Conservation (phyloP, 306 rosid genomes). For the Urtica urens region DNA sequence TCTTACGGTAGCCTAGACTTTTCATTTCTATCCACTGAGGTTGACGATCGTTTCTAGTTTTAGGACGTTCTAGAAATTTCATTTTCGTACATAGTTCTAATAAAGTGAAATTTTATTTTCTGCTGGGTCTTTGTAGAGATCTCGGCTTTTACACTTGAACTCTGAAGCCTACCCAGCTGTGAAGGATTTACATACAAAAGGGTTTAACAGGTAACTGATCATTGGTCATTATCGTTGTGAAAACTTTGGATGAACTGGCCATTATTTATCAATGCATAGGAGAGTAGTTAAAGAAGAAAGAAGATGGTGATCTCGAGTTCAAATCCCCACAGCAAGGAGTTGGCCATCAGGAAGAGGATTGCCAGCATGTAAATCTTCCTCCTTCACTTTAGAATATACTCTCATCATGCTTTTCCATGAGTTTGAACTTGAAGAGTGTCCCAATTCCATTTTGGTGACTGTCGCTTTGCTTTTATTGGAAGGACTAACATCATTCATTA, state of each 20-base stretch:
- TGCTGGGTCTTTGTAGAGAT: slow-evolving; percentile 1
- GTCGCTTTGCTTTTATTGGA: background rate
- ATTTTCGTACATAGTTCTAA: too few relatives aligned
- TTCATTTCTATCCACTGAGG: too few relatives aligned
- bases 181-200: too few relatives aligned
- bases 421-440: background rate
- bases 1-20: too few relatives aligned
- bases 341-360: slow-evolving; percentile 63
- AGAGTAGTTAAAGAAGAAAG: slow-evolving; percentile 3
- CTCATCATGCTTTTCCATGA: background rate
- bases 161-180: background rate
- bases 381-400: slow-evolving; percentile 6
- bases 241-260: too few relatives aligned
- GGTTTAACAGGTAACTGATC: too few relatives aligned
- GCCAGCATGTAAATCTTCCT: slow-evolving; percentile 54
- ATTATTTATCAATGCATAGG: slow-evolving; percentile 9
- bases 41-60: too few relatives aligned
- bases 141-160: background rate
- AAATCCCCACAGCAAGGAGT: slow-evolving; percentile 60
- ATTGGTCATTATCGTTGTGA: background rate
- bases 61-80: too few relatives aligned
- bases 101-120: too few relatives aligned
- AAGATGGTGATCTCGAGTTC: slow-evolving; percentile 50
- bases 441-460: background rate
- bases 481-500: too few relatives aligned